Percentiles rank a stretch among this genome's conserved stretches.
Conservation (phyloP, 257 asterid species). For the Agastache rugosa region DNA sequence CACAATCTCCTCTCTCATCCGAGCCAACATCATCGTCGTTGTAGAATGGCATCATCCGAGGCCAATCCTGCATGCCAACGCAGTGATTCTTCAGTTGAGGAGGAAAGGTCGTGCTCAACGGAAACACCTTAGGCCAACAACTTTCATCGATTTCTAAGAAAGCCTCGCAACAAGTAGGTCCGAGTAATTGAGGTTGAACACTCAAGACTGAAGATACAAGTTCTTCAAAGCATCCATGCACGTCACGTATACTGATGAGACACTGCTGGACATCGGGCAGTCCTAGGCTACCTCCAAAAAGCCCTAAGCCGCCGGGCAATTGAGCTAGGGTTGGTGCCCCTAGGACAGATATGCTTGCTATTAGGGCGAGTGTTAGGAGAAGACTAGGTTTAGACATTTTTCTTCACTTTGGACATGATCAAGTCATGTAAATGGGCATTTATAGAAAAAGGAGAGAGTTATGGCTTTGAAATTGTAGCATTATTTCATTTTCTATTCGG, state of each 20-base stretch:
- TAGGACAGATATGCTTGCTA: constrained; percentile 16
- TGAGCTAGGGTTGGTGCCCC: constrained; percentile 21
- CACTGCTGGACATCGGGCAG: constrained; percentile 12
- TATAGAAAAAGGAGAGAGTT: neutral
- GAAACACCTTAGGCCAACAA: constrained; percentile 32
- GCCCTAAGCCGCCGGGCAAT: neutral
- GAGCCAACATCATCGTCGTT: neutral
- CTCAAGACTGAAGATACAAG: constrained; percentile 12
- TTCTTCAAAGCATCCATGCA: constrained; percentile 30
- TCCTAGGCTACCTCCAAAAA: neutral
- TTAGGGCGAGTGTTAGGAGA: constrained; percentile 1
- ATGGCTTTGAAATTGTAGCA: constrained; percentile 31
- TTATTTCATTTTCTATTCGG: neutral
- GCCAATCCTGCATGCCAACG: neutral
- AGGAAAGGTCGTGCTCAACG: constrained; percentile 10
- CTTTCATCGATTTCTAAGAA: constrained; percentile 22
- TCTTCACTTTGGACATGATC: neutral
- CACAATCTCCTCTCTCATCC: neutral
- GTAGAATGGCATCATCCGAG: neutral
- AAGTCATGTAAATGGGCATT: neutral
- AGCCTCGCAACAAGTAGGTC: constrained; percentile 28
- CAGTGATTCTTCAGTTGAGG: constrained; percentile 14
- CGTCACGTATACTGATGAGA: neutral
- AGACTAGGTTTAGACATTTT: constrained; percentile 24
- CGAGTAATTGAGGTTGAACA: constrained; percentile 19